Percentiles rank a stretch among this genome's conserved stretches.
Conservation (phyloP, 805 yeast species). For the Nadsonia fulvescens region DNA sequence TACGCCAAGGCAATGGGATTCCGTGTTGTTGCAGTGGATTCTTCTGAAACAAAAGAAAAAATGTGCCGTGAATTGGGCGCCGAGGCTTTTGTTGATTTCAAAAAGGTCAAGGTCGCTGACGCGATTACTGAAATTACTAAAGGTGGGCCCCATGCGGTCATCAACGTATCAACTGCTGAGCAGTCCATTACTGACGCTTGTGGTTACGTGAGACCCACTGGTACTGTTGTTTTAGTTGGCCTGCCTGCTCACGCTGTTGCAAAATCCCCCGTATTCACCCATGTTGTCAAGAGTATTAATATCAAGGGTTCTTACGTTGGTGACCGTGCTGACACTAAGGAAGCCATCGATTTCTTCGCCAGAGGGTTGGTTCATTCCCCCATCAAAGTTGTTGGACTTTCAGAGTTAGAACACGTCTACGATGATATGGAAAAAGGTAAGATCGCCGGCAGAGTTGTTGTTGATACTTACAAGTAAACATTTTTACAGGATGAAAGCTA, state of each 20-base stretch:
- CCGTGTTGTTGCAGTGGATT: conserved; percentile 55
- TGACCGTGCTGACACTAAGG: conserved; percentile 41
- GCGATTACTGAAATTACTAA: conserved; percentile 26
- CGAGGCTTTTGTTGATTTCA: conserved; percentile 42
- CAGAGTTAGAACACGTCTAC: conserved; percentile 30
- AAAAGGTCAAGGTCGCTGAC: conserved; percentile 25
- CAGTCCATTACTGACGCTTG: conserved; percentile 39
- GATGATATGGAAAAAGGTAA: conserved; percentile 42
- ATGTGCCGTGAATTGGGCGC: conserved; percentile 43
- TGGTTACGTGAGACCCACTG: conserved; percentile 27
- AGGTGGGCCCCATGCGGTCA: conserved; percentile 56
- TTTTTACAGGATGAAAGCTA: no score
- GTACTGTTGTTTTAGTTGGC: conserved; percentile 45
- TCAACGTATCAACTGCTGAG: conserved; percentile 44
- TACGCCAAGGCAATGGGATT: conserved; percentile 64
- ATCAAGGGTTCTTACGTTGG: conserved; percentile 45
- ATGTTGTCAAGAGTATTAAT: conserved; percentile 35
- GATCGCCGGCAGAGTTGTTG: conserved; percentile 47
- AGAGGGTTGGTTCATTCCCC: conserved; percentile 36
- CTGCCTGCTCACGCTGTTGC: conserved; percentile 44
- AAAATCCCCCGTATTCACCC: conserved; percentile 31
- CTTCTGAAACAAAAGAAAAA: conserved; percentile 43
- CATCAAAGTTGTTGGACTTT: conserved; percentile 36
- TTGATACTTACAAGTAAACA: conserved; percentile 30
- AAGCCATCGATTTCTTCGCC: conserved; percentile 36